Conservation (phyloP, 1,139 yeast species). For the Wickerhamomyces sp. region DNA sequence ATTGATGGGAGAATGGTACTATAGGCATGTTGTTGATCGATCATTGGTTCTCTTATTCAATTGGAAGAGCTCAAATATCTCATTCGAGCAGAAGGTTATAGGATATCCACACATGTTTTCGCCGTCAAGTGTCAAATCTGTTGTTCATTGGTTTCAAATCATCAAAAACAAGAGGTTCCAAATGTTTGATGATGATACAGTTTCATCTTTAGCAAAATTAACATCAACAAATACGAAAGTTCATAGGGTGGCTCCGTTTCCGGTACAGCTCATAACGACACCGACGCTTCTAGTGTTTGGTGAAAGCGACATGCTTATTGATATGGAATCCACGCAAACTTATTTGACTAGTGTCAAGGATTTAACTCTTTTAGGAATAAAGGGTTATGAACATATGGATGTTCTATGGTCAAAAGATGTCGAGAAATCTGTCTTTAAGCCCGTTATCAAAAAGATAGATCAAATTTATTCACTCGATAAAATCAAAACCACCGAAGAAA, state of each 20-base stretch:
- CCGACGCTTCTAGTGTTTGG: constrained; percentile 76
- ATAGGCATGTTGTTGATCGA: constrained; percentile 54
- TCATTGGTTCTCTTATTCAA: constrained; percentile 57
- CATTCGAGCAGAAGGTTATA: constrained; percentile 61
- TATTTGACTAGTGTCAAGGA: constrained; percentile 42
- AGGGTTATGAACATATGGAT: constrained; percentile 72
- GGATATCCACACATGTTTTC: constrained; percentile 82
- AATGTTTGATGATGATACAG: constrained; percentile 61
- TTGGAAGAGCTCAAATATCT: constrained; percentile 67
- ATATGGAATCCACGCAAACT: constrained; percentile 62
- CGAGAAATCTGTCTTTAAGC: constrained; percentile 36
- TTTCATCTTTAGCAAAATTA: constrained; percentile 23
- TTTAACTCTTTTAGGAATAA: constrained; percentile 38
- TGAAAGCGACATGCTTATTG: constrained; percentile 71
- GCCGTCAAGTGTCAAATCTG: constrained; percentile 78
- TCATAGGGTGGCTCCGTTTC: constrained; percentile 58
- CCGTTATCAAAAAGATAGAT: constrained; percentile 21
- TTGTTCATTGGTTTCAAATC: constrained; percentile 92
- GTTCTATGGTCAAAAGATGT: constrained; percentile 83
- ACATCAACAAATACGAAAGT: constrained; percentile 23
- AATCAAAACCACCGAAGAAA: constrained; percentile 4
- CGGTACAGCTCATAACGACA: constrained; percentile 50
- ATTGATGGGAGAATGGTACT: constrained; percentile 69
- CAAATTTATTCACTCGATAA: constrained; percentile 2
- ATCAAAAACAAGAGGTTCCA: constrained; percentile 68